Conservation (phyloP, 2,329 filamentous ascomycete genomes). For the Polytolypa hystricis region DNA sequence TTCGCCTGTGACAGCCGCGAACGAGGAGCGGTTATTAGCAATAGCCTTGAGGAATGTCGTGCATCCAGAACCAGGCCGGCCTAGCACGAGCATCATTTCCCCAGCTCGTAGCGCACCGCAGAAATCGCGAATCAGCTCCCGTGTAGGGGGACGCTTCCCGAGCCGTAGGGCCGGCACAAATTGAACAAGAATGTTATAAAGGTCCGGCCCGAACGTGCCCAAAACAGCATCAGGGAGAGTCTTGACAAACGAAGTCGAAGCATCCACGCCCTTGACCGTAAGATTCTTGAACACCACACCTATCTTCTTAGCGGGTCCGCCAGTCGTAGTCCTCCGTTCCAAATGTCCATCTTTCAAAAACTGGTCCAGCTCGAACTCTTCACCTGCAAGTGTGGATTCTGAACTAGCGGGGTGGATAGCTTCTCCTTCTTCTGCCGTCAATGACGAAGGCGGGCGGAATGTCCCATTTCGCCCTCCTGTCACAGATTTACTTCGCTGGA, state of each 20-base stretch:
- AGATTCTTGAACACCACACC: conserved; percentile 68
- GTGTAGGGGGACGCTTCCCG: conserved; percentile 38
- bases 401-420: conserved; percentile 31
- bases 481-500: conserved; percentile 25
- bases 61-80: conserved; percentile 63
- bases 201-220: conserved; percentile 69
- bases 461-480: conserved; percentile 18
- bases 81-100: conserved; percentile 47
- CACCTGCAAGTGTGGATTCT: not conserved
- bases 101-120: conserved; percentile 55
- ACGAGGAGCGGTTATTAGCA: conserved; percentile 56
- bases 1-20: conserved; percentile 55
- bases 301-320: conserved; percentile 60
- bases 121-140: conserved; percentile 54
- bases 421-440: conserved; percentile 30
- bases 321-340: conserved; percentile 10
- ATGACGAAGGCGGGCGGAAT: conserved; percentile 20
- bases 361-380: conserved; percentile 4
- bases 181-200: conserved; percentile 52
- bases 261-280: conserved; percentile 60
- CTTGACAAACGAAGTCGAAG: conserved; percentile 56
- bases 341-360: conserved; percentile 7
- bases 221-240: conserved; percentile 64
- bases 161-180: conserved; percentile 43
- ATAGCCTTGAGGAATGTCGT: conserved; percentile 67